Evolutionary conservation across 805 yeast genomes (phyloP), one percentile per base, ranked within the genome.

Genomic region (Citeromyces matritensis): DNA sequence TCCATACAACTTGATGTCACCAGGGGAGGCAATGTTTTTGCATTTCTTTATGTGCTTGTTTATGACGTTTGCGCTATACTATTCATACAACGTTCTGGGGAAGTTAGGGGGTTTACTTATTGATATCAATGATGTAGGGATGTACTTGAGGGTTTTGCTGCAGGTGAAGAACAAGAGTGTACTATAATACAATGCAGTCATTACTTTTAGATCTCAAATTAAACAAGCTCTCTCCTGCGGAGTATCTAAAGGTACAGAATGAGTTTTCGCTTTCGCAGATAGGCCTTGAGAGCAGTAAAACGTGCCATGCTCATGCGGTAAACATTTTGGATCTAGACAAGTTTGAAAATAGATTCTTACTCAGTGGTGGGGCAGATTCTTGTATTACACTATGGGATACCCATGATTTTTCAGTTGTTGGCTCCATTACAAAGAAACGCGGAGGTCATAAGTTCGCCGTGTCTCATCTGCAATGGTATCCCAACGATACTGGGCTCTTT

Each of bases 381-480:
- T 58, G 73, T 3, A 57, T 82, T 9, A 69, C 69, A 34, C 37
- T 82, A 17, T 82, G 88, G 85, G 80, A 76, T 37, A 39, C 73
- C 14, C 47, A 56, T 15, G 47, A 53, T 11, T 23, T 35, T 29
- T 35, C 30, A 30, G 39, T 24, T 15, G 24, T 17, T 34, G 35
- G 35, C 29, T 41, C 24, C 24, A 11, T 28, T 51, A 23, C 49
- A 55, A 23, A 39, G 58, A 27, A 48, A 55, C 39, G 34, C 39
- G n/a, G n/a, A 17, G 69, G 63, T 0, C 96, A 86, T 45, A 48
- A 55, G 12, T 83, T 63, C 47, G 94, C 95, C 0, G 61, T 86
- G 1, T 79, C 94, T 0, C 54, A 69, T 10, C 58, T 82, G 1
- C 60, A 65, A 42, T 86, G 96, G 96, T 88, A 95, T 88, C 85